Conservation (phyloP, 2,329 filamentous ascomycete species). For the Fusarium sp. region DNA sequence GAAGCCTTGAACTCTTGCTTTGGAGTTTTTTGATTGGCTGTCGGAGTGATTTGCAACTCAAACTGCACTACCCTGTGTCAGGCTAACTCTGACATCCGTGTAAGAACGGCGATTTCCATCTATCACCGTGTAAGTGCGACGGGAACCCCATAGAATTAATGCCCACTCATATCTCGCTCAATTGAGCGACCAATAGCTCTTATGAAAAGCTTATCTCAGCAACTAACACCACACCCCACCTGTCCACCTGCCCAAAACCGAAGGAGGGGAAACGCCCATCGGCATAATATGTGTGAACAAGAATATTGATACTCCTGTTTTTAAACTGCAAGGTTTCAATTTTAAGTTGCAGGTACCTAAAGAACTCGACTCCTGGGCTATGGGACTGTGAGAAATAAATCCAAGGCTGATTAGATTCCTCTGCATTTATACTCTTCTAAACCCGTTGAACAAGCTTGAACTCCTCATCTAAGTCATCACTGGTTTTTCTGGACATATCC, state of each 20-base stretch:
- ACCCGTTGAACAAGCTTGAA: not conserved
- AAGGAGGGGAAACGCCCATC: conserved; percentile 37
- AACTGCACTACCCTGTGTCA: conserved; percentile 9
- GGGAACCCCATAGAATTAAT: not conserved
- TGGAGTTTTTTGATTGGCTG: conserved; percentile 11
- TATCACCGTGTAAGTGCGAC: not conserved
- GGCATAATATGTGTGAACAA: not conserved
- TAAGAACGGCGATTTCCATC: not conserved
- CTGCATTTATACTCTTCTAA: not conserved
- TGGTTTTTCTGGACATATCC: not conserved
- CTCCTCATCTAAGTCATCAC: not conserved
- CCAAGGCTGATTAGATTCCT: not conserved
- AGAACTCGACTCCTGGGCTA: not conserved
- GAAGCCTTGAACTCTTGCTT: not conserved
- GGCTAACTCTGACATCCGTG: not conserved
- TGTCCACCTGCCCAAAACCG: conserved; percentile 39
- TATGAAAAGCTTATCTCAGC: conserved; percentile 39
- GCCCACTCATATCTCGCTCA: not conserved
- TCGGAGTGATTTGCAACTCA: conserved; percentile 4
- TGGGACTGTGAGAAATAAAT: not conserved
- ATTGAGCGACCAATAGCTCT: not conserved
- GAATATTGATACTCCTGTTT: not conserved
- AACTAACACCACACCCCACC: conserved; percentile 34
- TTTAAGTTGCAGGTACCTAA: conserved; percentile 2
- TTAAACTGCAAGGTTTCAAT: conserved; percentile 6